Base-by-base conservation (phyloP, 257 asterid genomes). In the Craterostigma plantagineum region DNA sequence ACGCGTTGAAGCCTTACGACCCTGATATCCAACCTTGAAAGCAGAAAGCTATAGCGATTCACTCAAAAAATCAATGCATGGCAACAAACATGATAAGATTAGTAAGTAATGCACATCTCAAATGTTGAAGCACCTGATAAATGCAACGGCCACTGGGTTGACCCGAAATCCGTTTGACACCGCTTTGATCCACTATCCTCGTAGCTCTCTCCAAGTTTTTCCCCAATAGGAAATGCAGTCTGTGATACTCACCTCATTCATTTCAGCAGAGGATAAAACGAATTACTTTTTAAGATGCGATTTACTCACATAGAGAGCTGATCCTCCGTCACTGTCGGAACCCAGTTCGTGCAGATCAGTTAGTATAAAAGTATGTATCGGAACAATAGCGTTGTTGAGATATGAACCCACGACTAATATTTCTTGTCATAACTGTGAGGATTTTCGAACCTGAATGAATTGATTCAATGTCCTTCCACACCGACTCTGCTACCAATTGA, bases 161-260 rank as follows among this genome's bases (percentile, higher is more conserved):
- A 8, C 94, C 95, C 10, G 63, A 74, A 30, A 90, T 79, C 62
- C 73, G 75, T 82, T 71, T 72, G 14, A 90, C 95, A 4, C 93
- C 91, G 14, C 69, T 70, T 48, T 74, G 82, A 58, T 90, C 93
- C 40, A 76, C 82, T 16, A 90, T 83, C 70, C 75, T 66, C 11
- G 76, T 63, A 1, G 95, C 95, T 47, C 65, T 68, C 67, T 83
- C 98, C 14, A 90, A 67, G 62, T 79, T 82, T 42, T 76, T 87
- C 58, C 95, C 98, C 46, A 76, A 79, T 35, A 82, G 38, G 52
- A 79, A 82, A 62, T 82, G 74, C 81, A 87, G 63, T 60, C 95
- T 87, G 70, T 8, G 37, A 0, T 11, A 14, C 33, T 10, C 40
- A 12, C 40, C n/a, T 1, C 11, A 9, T 36, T 12, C 11, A 8